Conservation (phyloP, 108 stramenopile species). For the Epithemia pelagica region DNA sequence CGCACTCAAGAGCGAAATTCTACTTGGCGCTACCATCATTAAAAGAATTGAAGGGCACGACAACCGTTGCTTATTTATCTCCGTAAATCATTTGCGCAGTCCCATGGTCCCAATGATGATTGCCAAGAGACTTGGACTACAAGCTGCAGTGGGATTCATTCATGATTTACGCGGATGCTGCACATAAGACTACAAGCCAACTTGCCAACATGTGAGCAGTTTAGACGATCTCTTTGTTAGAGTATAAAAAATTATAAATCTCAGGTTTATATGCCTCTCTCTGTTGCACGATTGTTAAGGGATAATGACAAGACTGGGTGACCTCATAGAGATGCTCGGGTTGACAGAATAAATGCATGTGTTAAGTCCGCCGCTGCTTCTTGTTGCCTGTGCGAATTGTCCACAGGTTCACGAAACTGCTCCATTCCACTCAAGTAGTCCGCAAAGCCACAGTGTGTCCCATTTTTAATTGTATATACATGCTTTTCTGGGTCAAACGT, state of each 20-base stretch:
- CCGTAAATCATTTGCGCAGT: slow-evolving; percentile 64
- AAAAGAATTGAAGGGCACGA: slow-evolving; percentile 31
- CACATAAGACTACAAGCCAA: slow-evolving; percentile 8
- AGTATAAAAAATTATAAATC: no score
- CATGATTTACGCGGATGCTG: slow-evolving; percentile 41
- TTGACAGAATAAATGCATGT: no score
- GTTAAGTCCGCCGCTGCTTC: no score
- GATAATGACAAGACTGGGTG: no score
- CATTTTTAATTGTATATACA: slow-evolving; percentile 9
- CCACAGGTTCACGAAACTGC: neutral
- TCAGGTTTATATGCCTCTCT: neutral
- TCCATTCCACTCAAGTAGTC: slow-evolving; percentile 7
- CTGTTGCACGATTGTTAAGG: no score
- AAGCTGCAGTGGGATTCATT: slow-evolving; percentile 56
- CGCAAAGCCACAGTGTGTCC: slow-evolving; percentile 34
- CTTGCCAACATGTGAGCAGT: no score
- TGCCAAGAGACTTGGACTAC: slow-evolving; percentile 61
- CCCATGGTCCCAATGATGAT: slow-evolving; percentile 68
- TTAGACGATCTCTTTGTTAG: no score
- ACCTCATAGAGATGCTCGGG: no score
- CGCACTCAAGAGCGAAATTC: slow-evolving; percentile 53
- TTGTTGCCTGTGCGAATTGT: no score
- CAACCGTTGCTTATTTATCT: slow-evolving; percentile 60
- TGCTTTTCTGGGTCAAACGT: neutral
- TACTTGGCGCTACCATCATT: slow-evolving; percentile 69